Evolutionary conservation across 2,329 filamentous ascomycete genomes (phyloP), one percentile per base, ranked within the genome.

Genomic region (Pseudogymnoascus sp.): DNA sequence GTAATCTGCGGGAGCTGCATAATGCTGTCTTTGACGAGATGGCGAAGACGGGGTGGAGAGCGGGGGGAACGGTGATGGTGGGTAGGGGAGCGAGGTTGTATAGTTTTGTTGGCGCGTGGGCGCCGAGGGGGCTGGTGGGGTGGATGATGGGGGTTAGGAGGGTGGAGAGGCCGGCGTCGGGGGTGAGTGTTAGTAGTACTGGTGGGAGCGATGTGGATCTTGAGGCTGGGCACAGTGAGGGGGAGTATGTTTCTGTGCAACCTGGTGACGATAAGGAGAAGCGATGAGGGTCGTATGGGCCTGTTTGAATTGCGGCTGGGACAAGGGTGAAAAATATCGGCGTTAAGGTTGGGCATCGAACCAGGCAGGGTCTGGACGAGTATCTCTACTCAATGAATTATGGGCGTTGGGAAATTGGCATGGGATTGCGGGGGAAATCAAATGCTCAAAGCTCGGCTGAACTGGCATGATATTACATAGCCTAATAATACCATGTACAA

Each of bases 21-120:
- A 88, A 91, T 71, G 87, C 90, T 1, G 88, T 99, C 8, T 96
- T 97, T 73, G 93, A 97, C 73, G 90, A 95, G 36, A 83, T 97
- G 63, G 87, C 90, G 67, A 83, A 85, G 47, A 83, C 80, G 16
- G 79, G 83, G 68, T 73, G 74, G 60, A 71, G 68, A 14, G 83
- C 81, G 26, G 80, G 79, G 57, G 79, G 83, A 37, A 83, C 89
- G 1, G 84, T 93, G 67, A 87, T 90, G 64, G 88, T 97, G 14
- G 95, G 95, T 0, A 85, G 92, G 61, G 95, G 95, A 5, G 91
- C 91, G 61, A 81, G 88, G 63, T 81, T 92, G 0, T 97, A 97
- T 75, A 89, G 90, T 40, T 81, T 97, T 31, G 88, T 97, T 6
- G 95, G 93, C 5, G 83, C 84, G 40, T 93, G 88, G 84, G 82